These are phyloP conservation scores for Panaeolus papilionaceus DNA, from an alignment of 768 basidiomycete species.

Conservation along the genomic window DNA sequence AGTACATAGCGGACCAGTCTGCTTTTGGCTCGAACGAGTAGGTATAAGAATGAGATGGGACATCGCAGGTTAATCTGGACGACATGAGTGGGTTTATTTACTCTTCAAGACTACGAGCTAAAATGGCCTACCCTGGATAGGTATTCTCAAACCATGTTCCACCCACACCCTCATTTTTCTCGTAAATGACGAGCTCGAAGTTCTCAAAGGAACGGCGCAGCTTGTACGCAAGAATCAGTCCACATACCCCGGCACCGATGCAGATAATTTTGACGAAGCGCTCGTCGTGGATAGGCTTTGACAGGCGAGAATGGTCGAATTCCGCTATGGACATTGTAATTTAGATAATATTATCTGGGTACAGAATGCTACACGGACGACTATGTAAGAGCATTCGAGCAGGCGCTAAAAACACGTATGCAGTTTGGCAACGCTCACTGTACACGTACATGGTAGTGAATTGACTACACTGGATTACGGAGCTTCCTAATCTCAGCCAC, in stretches of 20 bases:
- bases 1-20: slow-evolving; percentile 50
- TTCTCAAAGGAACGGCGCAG: slow-evolving; percentile 41
- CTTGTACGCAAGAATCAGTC: slow-evolving; percentile 39
- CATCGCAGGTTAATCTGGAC: slow-evolving; percentile 50
- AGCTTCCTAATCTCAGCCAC: no score
- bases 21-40: slow-evolving; percentile 47
- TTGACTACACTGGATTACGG: background rate
- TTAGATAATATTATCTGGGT: no score
- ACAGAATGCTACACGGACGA: no score
- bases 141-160: slow-evolving; percentile 44
- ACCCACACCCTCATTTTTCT: slow-evolving; percentile 37
- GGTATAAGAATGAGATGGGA: slow-evolving; percentile 48
- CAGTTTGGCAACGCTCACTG: no score
- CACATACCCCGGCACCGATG: slow-evolving; percentile 41
- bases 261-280: slow-evolving; percentile 38
- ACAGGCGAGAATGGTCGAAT: slow-evolving; percentile 3
- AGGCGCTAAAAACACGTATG: no score
- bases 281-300: slow-evolving; percentile 35
- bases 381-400: no score
- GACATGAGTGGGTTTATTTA: background rate
- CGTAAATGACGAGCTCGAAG: slow-evolving; percentile 38
- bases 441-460: no score
- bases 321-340: no score
- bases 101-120: background rate
- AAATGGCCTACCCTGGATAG: slow-evolving; percentile 37